Base-by-base conservation (phyloP, 331 rosid genomes). In the Rhamnella rubrinervis region DNA sequence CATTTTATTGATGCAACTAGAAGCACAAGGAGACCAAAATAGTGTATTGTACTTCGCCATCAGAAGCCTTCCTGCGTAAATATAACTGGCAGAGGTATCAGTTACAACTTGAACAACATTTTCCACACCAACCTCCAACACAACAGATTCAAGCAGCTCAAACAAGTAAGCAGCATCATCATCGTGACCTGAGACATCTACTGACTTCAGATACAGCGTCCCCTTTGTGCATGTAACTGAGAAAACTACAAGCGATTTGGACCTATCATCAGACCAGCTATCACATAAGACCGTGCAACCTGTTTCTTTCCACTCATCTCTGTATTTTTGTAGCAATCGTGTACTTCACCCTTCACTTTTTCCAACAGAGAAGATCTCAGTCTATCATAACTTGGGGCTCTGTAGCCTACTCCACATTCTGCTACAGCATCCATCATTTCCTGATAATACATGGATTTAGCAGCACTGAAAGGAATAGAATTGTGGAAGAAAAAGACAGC, bases 11-110 rank as follows among this genome's bases (percentile, higher is more conserved):
- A 90, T 62, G 68, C 96, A 85, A 70, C 79, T 70, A 67, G 91
- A 75, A 26, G 83, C 88, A 73, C 88, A 87, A 70, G 93, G 87
- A 78, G 93, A 87, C 93, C 91, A 87, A 84, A 90, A 85, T 80
- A 90, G 74, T 61, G 91, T 75, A 64, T 53, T 79, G 84, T 90
- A 90, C 72, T 83, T 85, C 51, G 72, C 75, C 89, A 80, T 84
- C 61, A 90, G 89, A 78, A 72, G 82, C 66, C 85, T 75, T 55
- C 89, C 93, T 15, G 84, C 91, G 65, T 77, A 78, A 66, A 78
- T 81, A 72, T 74, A 84, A 82, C 86, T 75, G 65, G 76, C 80
- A 64, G 85, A 65, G 35, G 86, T 65, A 72, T 90, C 79, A 5
- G 93, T 87, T 69, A 90, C 82, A 61, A 87, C 84, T 80, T 90